Evolutionary conservation across 208 protist species (phyloP), one percentile per base, ranked within the genome.

Genomic region (Crithidia sp.): DNA sequence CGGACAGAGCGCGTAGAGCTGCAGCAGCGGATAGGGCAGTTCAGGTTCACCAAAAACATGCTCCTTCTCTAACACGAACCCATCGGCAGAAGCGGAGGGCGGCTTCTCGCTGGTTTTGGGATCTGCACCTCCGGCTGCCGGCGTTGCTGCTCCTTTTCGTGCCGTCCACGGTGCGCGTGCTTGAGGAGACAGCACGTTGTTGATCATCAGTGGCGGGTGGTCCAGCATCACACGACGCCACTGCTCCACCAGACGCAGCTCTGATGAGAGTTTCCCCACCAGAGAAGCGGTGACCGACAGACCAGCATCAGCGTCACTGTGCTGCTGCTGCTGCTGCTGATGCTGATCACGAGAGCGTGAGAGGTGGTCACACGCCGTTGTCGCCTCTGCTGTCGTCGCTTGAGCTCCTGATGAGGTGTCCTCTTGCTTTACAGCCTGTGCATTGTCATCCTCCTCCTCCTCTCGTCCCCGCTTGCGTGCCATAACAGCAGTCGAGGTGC

Each of bases 231-330:
- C 47, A 45, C 66, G 77, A 14, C 66, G 49, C 77, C 77, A 82
- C 58, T 82, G 70, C 36, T 66, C 56, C 4, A 82, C 45, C 6
- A 82, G 39, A 8, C 57, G n/a, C 3, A 76, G 77, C 60, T 82
- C 65, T 36, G 56, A 57, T 4, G 40, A 39, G 0, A 72, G 55
- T 39, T 64, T 79, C 40, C 43, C 57, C 8, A 55, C 65, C 10
- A 69, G 65, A 4, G 50, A 36, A 14, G 7, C 9, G 40, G 58
- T 10, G n/a, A 50, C 69, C 37, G 36, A 14, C 5, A 36, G 3
- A 7, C 40, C 49, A 8, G 28, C 49, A 3, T 47, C 56, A 7
- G n/a, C 28, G 3, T 65, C 57, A 49, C 45, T 49, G 9, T 49
- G 45, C 45, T 49, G 28, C 28, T 28, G 28, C 28, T 28, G 28